Evolutionary conservation across 306 rosid species (phyloP), one percentile per base, ranked within the genome.

Genomic region (Erythrophleum fordii): DNA sequence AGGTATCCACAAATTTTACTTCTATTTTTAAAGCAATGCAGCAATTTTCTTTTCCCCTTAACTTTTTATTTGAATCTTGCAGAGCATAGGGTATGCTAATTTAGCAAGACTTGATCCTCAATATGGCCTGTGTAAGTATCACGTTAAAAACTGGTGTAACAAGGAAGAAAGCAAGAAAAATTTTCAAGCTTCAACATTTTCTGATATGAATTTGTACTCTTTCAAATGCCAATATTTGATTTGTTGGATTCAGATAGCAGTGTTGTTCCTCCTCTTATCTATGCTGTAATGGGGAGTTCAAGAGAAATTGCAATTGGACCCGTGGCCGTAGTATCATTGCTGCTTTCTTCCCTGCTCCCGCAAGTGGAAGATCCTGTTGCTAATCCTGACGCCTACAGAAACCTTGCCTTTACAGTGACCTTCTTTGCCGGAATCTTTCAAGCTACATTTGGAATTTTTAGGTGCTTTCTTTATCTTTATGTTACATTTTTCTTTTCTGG

Each of bases 301-400:
- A 91, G 91, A 86, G 98, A 94, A 72, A 84, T 94, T 72, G 98
- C 98, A 51, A 91, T 94, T 29, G 98, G 98, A 48, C 98, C 98
- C 29, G 98, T 94, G 12, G 98, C 98, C 29, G 98, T 94, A 65
- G 98, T 92, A 12, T 94, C 98, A 37, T 29, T 94, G 81, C 86
- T 94, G 75, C 86, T 94, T 26, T 79, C 95, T 14, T 90, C 98
- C 0, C 34, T 87, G 69, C 82, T 91, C 34, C 85, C 78, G 55
- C 82, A 91, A 42, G 87, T 92, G 78, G 82, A 84, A 79, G 97
- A 94, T 87, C 98, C 98, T 66, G 73, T 31, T 60, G 77, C 87
- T 37, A 84, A 88, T 69, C 97, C 97, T 41, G 76, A 69, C 23
- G 91, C 84, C 67, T 94, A 94, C 70, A 91, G 93, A 81, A 86